Base-by-base conservation (phyloP, 495 filamentous ascomycete genomes). In the Lophiotrema nucula region DNA sequence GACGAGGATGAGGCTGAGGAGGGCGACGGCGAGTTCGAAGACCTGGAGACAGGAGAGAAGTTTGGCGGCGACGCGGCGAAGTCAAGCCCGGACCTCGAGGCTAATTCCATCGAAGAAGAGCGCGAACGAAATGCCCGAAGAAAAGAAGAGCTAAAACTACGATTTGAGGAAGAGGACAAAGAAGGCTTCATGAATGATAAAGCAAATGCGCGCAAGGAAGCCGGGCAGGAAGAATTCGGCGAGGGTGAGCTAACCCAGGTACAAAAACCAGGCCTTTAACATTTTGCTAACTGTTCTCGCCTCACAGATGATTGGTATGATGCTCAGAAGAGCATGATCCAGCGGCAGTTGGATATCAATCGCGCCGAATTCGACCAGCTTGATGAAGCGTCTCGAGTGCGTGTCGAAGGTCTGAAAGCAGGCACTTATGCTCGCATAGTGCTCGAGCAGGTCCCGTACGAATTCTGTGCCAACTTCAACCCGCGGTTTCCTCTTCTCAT, bases 231-330 rank as follows among this genome's bases (percentile, higher is more conserved):
- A 35, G 79, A 81, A 43, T 97, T 96, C 65, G 95, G 90, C 27
- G 92, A 97, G 73, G 93, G 31, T n/a, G n/a, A n/a, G n/a, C n/a
- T n/a, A n/a, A n/a, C n/a, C n/a, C n/a, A n/a, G n/a, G n/a, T n/a
- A n/a, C n/a, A n/a, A n/a, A n/a, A n/a, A n/a, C n/a, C n/a, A n/a
- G n/a, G n/a, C n/a, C n/a, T n/a, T n/a, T n/a, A n/a, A n/a, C n/a
- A n/a, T n/a, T n/a, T n/a, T n/a, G n/a, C n/a, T n/a, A n/a, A n/a
- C n/a, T n/a, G n/a, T n/a, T n/a, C n/a, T n/a, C n/a, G n/a, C n/a
- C n/a, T n/a, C n/a, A n/a, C n/a, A n/a, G n/a, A 98, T 65, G 90
- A 97, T 39, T 98, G 95, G 95, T 97, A 97, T 69, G 92, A 97
- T 68, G 80, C 88, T 22, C 95, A 98, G 67, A 98, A 98, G 70